Evolutionary conservation across 2,329 filamentous ascomycete species (phyloP).

Genomic region (Epichloe bromicola): DNA sequence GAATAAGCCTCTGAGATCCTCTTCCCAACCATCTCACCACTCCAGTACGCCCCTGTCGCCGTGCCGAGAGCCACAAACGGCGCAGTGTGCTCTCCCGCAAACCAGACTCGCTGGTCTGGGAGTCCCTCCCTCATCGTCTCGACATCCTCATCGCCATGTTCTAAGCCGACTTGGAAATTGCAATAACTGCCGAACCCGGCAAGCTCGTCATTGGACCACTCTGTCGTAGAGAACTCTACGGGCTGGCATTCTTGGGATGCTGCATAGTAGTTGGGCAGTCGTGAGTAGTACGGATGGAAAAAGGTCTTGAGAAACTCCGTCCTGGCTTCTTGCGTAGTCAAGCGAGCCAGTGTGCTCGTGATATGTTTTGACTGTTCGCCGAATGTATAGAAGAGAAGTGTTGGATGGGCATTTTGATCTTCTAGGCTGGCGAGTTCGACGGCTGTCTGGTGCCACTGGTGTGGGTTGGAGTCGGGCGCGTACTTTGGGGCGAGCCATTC

Average conservation of each 20-base stretch:
- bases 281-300: slow-evolving; percentile 67
- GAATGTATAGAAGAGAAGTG: slow-evolving; percentile 72
- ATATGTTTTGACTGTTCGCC: slow-evolving; percentile 47
- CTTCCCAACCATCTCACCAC: slow-evolving; percentile 63
- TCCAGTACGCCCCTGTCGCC: slow-evolving; percentile 84
- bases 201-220: slow-evolving; percentile 66
- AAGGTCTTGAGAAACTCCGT: slow-evolving; percentile 46
- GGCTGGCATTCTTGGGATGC: slow-evolving; percentile 46
- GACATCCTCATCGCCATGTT: slow-evolving; percentile 59
- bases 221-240: slow-evolving; percentile 50
- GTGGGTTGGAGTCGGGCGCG: slow-evolving; percentile 44
- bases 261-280: slow-evolving; percentile 53
- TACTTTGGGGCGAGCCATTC: slow-evolving; percentile 66
- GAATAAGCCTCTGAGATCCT: slow-evolving; percentile 46
- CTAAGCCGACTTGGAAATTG: slow-evolving; percentile 70
- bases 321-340: slow-evolving; percentile 32
- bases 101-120: slow-evolving; percentile 60
- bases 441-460: slow-evolving; percentile 61
- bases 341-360: slow-evolving; percentile 29
- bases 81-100: slow-evolving; percentile 82
- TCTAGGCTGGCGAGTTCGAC: slow-evolving; percentile 63
- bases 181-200: slow-evolving; percentile 73
- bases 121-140: slow-evolving; percentile 48
- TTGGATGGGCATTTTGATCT: slow-evolving; percentile 51
- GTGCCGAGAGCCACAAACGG: slow-evolving; percentile 84